A percentile compares a stretch with the other conserved stretches of the same genome.
Evolutionary conservation across 1,284 basidiomycete genomes (phyloP).

Genomic region (Sanghuangporus baumii): DNA sequence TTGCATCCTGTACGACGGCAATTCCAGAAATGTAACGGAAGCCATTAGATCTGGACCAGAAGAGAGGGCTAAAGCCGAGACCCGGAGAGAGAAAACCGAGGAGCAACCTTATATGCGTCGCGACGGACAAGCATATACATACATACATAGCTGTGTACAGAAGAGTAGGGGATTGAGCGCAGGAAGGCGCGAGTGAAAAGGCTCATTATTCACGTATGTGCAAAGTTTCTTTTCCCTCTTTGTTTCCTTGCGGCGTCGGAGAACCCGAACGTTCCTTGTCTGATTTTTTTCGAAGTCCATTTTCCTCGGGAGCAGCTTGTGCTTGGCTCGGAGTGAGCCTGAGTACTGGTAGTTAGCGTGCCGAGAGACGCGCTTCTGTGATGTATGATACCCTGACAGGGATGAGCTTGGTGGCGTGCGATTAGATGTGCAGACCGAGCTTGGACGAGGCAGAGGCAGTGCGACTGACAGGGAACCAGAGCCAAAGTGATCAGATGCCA

Average conservation of each 20-base stretch:
- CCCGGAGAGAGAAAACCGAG: background rate
- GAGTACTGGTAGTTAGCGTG: background rate
- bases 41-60: background rate
- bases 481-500: too few relatives aligned
- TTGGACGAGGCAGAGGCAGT: too few relatives aligned
- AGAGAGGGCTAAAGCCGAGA: background rate
- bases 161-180: background rate
- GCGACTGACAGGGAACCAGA: too few relatives aligned
- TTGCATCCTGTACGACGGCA: background rate
- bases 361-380: background rate
- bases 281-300: too few relatives aligned
- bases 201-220: background rate
- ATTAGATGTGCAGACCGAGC: background rate
- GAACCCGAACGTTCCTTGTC: background rate
- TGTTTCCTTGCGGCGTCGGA: background rate
- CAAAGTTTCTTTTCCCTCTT: background rate
- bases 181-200: background rate
- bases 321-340: too few relatives aligned
- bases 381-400: background rate
- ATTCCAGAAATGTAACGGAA: background rate
- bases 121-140: too few relatives aligned
- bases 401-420: constrained; percentile 1
- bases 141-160: background rate
- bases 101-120: too few relatives aligned
- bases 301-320: too few relatives aligned